A percentile compares a stretch with the other conserved stretches of the same genome.
Conservation (phyloP, 2,329 filamentous ascomycete genomes). For the Massarina eburnea region DNA sequence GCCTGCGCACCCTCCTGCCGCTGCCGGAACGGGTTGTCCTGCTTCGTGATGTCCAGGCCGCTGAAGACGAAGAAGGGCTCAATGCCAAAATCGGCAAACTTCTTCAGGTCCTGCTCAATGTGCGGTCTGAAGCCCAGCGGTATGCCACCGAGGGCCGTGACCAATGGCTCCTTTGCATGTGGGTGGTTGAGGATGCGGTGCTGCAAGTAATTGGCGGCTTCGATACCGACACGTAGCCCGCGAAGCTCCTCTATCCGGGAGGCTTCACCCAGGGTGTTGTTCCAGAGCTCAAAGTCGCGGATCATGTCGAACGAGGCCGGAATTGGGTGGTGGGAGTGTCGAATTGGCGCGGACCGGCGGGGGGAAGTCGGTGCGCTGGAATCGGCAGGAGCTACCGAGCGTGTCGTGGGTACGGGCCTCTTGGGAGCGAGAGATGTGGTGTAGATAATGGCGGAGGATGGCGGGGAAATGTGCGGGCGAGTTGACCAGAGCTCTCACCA, state of each 20-base stretch:
- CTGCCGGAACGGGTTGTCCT: slow-evolving; percentile 60
- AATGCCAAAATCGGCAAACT: slow-evolving; percentile 69
- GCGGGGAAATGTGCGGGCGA: no score
- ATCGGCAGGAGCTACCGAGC: background rate
- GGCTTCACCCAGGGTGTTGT: slow-evolving; percentile 54
- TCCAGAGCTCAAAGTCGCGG: slow-evolving; percentile 59
- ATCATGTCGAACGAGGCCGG: slow-evolving; percentile 36
- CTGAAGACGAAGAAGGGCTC: slow-evolving; percentile 90
- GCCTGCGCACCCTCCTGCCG: slow-evolving; percentile 66
- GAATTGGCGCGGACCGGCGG: background rate
- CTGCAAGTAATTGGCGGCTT: slow-evolving; percentile 86
- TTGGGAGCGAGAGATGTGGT: background rate
- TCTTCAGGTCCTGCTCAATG: slow-evolving; percentile 74
- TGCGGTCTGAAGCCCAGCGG: slow-evolving; percentile 75
- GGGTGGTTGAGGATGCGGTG: slow-evolving; percentile 61
- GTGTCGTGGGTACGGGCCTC: background rate
- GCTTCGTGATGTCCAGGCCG: slow-evolving; percentile 76
- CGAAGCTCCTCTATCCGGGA: slow-evolving; percentile 71
- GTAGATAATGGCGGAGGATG: no score
- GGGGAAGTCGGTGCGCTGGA: background rate
- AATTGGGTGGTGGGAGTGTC: background rate
- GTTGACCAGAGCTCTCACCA: no score
- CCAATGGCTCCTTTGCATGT: slow-evolving; percentile 75
- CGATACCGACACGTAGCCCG: slow-evolving; percentile 76
- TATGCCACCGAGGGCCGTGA: slow-evolving; percentile 85